Conservation (phyloP, 257 asterid genomes). For the Anisodus acutangulus region DNA sequence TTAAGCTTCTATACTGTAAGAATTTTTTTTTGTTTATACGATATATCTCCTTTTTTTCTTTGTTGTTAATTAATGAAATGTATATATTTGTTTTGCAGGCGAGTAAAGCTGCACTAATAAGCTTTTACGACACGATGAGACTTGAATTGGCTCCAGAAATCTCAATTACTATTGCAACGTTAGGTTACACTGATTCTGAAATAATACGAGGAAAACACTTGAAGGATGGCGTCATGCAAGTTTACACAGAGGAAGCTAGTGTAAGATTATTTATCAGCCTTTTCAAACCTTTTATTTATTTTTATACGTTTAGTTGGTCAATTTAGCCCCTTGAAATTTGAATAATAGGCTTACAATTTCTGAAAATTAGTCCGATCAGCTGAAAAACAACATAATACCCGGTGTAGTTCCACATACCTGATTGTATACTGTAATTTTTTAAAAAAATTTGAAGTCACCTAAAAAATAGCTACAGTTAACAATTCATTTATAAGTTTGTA, state of each 20-base stretch:
- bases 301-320: neutral
- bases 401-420: too few relatives aligned
- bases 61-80: neutral
- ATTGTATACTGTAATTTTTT: too few relatives aligned
- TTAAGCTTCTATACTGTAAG: slow-evolving; percentile 28
- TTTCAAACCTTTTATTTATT: neutral
- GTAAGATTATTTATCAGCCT: neutral
- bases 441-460: too few relatives aligned
- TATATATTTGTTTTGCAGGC: slow-evolving; percentile 14
- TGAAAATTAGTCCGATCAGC: too few relatives aligned
- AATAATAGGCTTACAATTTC: neutral
- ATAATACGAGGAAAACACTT: slow-evolving; percentile 28
- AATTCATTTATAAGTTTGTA: too few relatives aligned
- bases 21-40: neutral
- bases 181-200: slow-evolving; percentile 31
- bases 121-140: slow-evolving; percentile 35
- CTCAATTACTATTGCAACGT: slow-evolving; percentile 31
- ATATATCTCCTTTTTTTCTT: too few relatives aligned
- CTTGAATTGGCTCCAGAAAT: slow-evolving; percentile 35
- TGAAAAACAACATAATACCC: too few relatives aligned
- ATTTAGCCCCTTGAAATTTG: neutral
- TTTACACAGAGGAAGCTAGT: neutral
- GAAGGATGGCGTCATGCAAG: slow-evolving; percentile 23
- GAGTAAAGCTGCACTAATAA: slow-evolving; percentile 34
- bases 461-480: too few relatives aligned